Evolutionary conservation across 2,329 filamentous ascomycete species (phyloP).

Genomic region (Metarhizium brunneum): DNA sequence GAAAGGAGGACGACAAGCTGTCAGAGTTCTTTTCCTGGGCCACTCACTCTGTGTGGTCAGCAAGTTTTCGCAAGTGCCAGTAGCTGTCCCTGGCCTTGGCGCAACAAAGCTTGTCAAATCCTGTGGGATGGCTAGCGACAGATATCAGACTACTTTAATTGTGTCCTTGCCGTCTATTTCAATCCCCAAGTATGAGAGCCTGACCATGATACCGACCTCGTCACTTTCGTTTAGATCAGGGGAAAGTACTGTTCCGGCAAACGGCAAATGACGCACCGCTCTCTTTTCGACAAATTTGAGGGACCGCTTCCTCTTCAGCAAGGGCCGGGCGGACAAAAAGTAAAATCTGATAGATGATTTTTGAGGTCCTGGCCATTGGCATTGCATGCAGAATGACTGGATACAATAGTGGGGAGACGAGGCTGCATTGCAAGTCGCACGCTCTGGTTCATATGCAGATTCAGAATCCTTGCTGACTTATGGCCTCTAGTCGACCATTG

Average conservation of each 20-base stretch:
- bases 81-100: background rate
- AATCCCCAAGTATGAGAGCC: too few relatives aligned
- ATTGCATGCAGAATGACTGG: background rate
- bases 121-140: background rate
- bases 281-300: background rate
- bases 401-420: background rate
- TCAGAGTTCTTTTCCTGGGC: background rate
- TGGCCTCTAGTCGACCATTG: background rate
- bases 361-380: background rate
- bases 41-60: background rate
- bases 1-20: background rate
- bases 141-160: background rate
- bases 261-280: background rate
- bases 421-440: background rate
- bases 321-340: background rate
- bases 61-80: background rate
- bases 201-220: background rate
- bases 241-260: background rate
- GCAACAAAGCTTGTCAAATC: background rate
- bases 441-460: background rate
- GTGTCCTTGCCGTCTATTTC: background rate
- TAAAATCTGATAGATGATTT: background rate
- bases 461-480: background rate
- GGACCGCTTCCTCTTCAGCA: background rate
- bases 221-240: background rate